These are phyloP conservation scores for Monilinia polystroma DNA, from an alignment of 2,329 filamentous ascomycete genomes.

Conservation along the genomic window DNA sequence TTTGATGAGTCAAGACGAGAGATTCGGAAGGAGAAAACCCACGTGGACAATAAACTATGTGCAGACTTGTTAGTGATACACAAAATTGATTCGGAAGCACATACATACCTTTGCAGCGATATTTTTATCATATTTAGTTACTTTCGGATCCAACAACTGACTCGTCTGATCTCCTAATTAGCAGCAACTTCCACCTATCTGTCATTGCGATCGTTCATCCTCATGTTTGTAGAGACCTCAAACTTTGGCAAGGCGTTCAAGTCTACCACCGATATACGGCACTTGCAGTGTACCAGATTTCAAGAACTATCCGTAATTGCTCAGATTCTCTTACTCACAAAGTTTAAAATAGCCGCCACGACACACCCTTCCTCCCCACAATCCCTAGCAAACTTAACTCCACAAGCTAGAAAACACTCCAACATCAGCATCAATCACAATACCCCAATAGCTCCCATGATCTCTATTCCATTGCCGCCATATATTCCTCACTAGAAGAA, in stretches of 20 bases:
- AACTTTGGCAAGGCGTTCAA: not conserved
- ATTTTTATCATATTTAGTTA: constrained; percentile 49
- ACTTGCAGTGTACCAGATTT: not conserved
- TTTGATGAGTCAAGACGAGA: constrained; percentile 8
- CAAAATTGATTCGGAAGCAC: not conserved
- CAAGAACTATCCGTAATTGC: not conserved
- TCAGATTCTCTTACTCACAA: constrained; percentile 31
- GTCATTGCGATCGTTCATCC: not conserved
- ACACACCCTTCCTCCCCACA: constrained; percentile 63
- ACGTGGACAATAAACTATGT: constrained; percentile 39
- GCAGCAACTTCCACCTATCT: constrained; percentile 31
- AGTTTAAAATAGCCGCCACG: constrained; percentile 46
- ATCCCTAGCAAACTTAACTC: constrained; percentile 58
- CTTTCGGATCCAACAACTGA: constrained; percentile 32
- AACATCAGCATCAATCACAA: not conserved
- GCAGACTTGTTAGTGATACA: constrained; percentile 9
- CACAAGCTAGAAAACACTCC: constrained; percentile 45
- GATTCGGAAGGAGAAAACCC: constrained; percentile 28
- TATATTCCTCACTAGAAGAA: not conserved
- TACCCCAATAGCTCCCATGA: not conserved
- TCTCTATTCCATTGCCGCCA: not conserved
- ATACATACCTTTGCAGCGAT: constrained; percentile 56
- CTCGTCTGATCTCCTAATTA: constrained; percentile 43
- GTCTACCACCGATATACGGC: not conserved
- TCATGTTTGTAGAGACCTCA: not conserved